phyloP scores from a whole-genome alignment of 148 eudicot species.

The Mesembryanthemum crystallinum region DNA sequence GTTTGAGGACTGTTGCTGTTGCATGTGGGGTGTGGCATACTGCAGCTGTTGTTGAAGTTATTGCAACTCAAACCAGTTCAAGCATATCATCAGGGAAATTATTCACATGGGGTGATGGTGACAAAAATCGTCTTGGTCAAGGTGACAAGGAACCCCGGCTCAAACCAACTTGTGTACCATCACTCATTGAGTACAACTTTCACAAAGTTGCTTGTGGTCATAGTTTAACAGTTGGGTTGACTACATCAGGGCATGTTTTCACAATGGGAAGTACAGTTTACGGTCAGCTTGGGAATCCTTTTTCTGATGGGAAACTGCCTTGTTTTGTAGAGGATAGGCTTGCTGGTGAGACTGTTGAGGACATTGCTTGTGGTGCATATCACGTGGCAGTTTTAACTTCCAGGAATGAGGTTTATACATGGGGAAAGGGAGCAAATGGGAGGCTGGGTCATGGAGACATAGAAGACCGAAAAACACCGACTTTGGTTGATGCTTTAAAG shows the following conservation, averaged over 20 bases:
- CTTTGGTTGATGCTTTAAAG: constrained; percentile 73
- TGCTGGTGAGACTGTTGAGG: constrained; percentile 62
- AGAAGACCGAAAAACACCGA: constrained; percentile 83
- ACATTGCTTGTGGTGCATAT: constrained; percentile 86
- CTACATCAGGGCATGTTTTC: constrained; percentile 73
- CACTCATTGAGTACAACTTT: constrained; percentile 80
- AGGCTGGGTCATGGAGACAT: constrained; percentile 93
- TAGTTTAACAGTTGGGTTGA: constrained; percentile 81
- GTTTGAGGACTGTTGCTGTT: constrained; percentile 78
- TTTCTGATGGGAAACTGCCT: constrained; percentile 77
- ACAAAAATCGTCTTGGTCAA: constrained; percentile 93
- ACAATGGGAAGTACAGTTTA: constrained; percentile 96
- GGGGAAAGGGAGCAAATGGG: constrained; percentile 99
- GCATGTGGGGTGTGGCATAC: constrained; percentile 99
- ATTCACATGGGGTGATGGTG: constrained; percentile 99
- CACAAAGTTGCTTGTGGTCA: constrained; percentile 94
- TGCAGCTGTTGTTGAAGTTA: constrained; percentile 93
- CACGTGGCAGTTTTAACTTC: constrained; percentile 83
- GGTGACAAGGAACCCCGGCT: constrained; percentile 92
- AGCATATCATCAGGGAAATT: constrained; percentile 73
- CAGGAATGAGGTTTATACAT: constrained; percentile 85
- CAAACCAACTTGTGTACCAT: constrained; percentile 85
- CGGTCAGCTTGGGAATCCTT: constrained; percentile 89
- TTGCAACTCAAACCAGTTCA: constrained; percentile 69
- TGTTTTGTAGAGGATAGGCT: constrained; percentile 78